Evolutionary conservation across 345 rosid genomes (phyloP).

Genomic region (Lepidium didymum): DNA sequence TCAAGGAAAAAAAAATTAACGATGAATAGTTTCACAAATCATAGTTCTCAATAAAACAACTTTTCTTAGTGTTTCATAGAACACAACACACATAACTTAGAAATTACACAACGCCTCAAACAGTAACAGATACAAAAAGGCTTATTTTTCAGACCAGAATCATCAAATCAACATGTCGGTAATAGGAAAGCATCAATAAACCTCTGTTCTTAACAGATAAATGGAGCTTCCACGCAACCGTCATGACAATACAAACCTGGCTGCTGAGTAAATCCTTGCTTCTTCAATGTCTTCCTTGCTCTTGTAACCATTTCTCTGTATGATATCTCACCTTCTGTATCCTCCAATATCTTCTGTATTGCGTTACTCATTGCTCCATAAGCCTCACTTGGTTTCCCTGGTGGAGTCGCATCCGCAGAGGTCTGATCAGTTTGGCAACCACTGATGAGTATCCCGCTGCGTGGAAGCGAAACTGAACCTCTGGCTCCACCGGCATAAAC

Average conservation of each 20-base stretch:
- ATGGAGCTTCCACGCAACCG: conserved; percentile 47
- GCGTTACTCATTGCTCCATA: conserved; percentile 97
- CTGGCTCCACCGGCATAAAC: conserved; percentile 69
- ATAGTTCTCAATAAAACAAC: neutral
- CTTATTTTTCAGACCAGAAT: conserved; percentile 20
- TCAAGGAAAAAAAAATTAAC: neutral
- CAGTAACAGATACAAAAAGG: neutral
- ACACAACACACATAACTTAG: neutral
- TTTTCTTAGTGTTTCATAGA: neutral
- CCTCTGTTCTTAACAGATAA: conserved; percentile 34
- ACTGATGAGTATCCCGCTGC: conserved; percentile 73
- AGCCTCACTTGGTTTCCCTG: conserved; percentile 53
- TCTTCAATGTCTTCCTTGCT: conserved; percentile 60
- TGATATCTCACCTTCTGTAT: conserved; percentile 49
- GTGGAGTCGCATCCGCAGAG: conserved; percentile 92
- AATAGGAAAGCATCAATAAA: neutral
- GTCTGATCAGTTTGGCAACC: conserved; percentile 94
- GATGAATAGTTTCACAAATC: neutral
- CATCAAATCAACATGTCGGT: neutral
- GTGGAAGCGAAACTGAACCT: conserved; percentile 51
- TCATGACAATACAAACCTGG: conserved; percentile 95
- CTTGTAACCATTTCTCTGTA: conserved; percentile 54
- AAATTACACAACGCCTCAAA: conserved; percentile 18
- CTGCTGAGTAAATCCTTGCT: conserved; percentile 81
- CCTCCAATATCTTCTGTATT: conserved; percentile 64